These are phyloP conservation scores for Thalassiosira pacifica DNA, from an alignment of 352 stramenopile genomes.

Conservation along the genomic window DNA sequence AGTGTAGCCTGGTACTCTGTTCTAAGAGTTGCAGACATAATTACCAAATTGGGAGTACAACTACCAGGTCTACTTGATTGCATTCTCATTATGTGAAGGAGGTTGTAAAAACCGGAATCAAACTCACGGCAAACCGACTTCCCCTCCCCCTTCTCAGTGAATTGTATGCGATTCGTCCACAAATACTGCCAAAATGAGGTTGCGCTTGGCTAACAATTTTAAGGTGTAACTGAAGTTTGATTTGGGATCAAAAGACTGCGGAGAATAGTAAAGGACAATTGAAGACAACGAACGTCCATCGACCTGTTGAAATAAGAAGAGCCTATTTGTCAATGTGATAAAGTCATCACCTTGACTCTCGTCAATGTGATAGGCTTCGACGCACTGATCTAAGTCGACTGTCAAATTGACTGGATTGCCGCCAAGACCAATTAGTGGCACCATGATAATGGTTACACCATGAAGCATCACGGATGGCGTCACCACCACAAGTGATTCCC, in stretches of 20 bases:
- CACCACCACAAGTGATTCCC: not conserved
- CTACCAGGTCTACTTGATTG: not conserved
- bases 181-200: not conserved
- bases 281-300: too few relatives aligned
- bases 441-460: too few relatives aligned
- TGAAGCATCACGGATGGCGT: not conserved
- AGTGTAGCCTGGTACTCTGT: not conserved
- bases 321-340: too few relatives aligned
- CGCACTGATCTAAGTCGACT: not conserved
- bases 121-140: too few relatives aligned
- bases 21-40: too few relatives aligned
- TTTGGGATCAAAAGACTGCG: not conserved
- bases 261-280: not conserved
- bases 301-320: not conserved
- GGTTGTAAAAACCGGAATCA: not conserved
- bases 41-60: not conserved
- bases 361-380: too few relatives aligned
- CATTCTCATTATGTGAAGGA: not conserved
- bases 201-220: not conserved
- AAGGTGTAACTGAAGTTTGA: not conserved
- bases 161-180: too few relatives aligned
- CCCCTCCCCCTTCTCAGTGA: too few relatives aligned
- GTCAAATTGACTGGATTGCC: too few relatives aligned
- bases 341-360: too few relatives aligned
- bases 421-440: too few relatives aligned